Evolutionary conservation across 2,329 filamentous ascomycete species (phyloP).

Genomic region (Simplicillium aogashimaense): DNA sequence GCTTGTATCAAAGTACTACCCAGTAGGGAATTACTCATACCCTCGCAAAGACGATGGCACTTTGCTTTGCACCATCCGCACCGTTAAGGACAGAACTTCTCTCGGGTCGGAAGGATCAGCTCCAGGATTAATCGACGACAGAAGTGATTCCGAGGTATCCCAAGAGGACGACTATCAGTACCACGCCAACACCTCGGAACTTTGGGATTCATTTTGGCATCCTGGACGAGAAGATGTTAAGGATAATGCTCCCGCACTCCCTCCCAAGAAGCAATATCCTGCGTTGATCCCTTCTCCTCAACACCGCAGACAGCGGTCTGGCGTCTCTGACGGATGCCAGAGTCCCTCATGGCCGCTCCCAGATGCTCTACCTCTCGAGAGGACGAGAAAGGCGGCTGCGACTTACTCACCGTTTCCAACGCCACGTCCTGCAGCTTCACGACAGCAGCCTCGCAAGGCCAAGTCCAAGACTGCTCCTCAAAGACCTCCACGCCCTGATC

Average conservation of each 20-base stretch:
- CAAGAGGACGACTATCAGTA: conserved; percentile 41
- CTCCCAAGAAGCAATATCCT: conserved; percentile 13
- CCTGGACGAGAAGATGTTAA: conserved; percentile 10
- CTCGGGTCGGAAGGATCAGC: conserved; percentile 34
- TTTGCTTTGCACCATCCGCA: conserved; percentile 5
- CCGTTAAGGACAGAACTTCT: conserved; percentile 27
- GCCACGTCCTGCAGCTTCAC: conserved; percentile 1
- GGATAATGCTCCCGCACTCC: conserved; percentile 9
- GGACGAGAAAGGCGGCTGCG: conserved; percentile 14
- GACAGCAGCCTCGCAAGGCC: neutral
- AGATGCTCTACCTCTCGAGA: conserved; percentile 9
- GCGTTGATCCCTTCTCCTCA: conserved; percentile 18
- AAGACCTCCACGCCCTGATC: conserved; percentile 17
- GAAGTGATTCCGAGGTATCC: conserved; percentile 39
- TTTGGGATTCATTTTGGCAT: conserved; percentile 44
- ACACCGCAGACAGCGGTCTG: conserved; percentile 8
- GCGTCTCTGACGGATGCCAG: conserved; percentile 15
- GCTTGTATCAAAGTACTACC: conserved; percentile 28
- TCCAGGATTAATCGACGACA: conserved; percentile 40
- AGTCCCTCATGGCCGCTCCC: conserved; percentile 17
- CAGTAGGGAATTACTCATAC: conserved; percentile 30
- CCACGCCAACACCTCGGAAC: conserved; percentile 29
- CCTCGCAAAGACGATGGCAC: conserved; percentile 18
- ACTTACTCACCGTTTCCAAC: conserved; percentile 33
- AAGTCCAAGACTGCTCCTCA: neutral